phyloP scores from a whole-genome alignment of 352 stramenopile species.

The Phytophthora multivora region DNA sequence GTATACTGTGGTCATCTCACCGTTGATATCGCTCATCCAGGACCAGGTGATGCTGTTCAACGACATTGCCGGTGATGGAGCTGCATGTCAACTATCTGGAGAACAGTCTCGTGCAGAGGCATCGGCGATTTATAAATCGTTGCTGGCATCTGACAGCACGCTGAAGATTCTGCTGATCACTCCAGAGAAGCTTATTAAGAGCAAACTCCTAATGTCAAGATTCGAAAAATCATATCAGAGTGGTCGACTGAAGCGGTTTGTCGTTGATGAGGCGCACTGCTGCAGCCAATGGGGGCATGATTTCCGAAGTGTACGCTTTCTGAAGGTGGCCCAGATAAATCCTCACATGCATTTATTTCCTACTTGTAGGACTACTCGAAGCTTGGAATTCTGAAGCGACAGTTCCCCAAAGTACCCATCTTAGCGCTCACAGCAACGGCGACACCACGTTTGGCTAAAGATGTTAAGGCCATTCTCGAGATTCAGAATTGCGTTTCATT shows the following conservation, averaged over 20 bases:
- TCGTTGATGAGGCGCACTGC: constrained; percentile 93
- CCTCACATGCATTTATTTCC: not conserved
- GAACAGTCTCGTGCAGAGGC: constrained; percentile 60
- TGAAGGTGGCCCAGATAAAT: not conserved
- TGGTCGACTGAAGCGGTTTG: constrained; percentile 87
- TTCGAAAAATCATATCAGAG: constrained; percentile 89
- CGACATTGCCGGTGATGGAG: constrained; percentile 58
- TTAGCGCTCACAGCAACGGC: constrained; percentile 91
- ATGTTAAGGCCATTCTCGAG: constrained; percentile 78
- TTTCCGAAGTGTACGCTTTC: constrained; percentile 63
- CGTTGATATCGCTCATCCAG: constrained; percentile 92
- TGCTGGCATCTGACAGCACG: constrained; percentile 67
- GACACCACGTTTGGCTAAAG: constrained; percentile 69
- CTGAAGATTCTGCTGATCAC: constrained; percentile 92
- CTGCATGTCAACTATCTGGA: constrained; percentile 55
- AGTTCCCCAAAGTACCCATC: constrained; percentile 91
- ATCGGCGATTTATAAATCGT: constrained; percentile 73
- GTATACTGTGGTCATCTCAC: constrained; percentile 92
- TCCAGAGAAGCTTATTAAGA: constrained; percentile 93
- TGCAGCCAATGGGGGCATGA: constrained; percentile 87
- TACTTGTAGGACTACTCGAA: constrained; percentile 90
- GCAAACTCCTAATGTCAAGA: constrained; percentile 87
- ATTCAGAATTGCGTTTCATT: constrained; percentile 87
- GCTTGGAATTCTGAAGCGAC: constrained; percentile 87
- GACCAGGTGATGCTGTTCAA: constrained; percentile 92